Base-by-base conservation (phyloP, 306 rosid species). In the Betula pendula region DNA sequence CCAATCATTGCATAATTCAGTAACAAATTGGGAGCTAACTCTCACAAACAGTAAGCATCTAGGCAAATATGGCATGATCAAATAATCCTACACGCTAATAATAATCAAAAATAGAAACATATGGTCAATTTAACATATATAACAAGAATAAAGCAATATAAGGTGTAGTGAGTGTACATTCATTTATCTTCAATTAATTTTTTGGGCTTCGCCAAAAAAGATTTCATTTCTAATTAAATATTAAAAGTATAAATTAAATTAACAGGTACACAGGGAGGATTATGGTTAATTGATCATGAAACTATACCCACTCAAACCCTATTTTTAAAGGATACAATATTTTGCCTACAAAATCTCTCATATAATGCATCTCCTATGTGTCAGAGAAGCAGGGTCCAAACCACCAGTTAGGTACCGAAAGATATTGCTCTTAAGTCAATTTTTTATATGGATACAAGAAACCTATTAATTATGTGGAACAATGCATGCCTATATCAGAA, bases 221-320 rank as follows among this genome's bases (percentile, higher is more conserved):
- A 42, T 45, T n/a, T 69, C 35, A 69, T 43, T 68, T 43, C 33
- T 68, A 44, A 20, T 5, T 5, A 45, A 20, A 19, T 43, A 38
- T 38, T 16, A 66, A 3, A 25, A 58, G 66, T 24, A 27, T n/a
- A 25, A 58, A 25, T 58, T 58, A 2, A 4, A 24, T 27, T 13
- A 79, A 12, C 51, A 68, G 0, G 77, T 35, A 22, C 51, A 66
- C 73, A 6, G 19, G 31, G 53, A 71, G 38, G 22, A 43, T 27
- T 66, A 52, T 27, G 25, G 27, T 69, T 56, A 67, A 74, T 70
- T 73, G 40, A 77, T 82, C 80, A 45, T 33, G 53, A 9, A 31
- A 62, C 68, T 52, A 14, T 68, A 63, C 43, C 29, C 40, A 22
- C 10, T 2, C 27, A 27, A 59, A 19, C 5, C 12, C 20, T 60